These are phyloP conservation scores for Chlorella vulgaris DNA, from an alignment of 139 green algal species.

Conservation along the genomic window DNA sequence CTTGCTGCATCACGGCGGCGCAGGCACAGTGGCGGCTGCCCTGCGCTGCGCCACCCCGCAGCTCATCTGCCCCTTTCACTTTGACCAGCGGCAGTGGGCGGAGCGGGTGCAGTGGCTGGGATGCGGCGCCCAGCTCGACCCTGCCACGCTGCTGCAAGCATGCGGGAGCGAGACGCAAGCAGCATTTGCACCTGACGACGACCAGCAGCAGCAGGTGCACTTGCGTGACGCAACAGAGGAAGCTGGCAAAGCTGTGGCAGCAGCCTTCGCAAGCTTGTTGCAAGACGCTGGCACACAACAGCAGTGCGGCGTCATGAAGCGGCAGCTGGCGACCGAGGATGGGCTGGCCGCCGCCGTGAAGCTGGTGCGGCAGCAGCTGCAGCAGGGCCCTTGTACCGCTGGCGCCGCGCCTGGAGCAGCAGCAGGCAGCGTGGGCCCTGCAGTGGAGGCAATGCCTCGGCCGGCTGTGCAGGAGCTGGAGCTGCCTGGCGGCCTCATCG, in stretches of 20 bases:
- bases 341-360: neutral
- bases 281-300: neutral
- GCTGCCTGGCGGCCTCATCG: constrained; percentile 13
- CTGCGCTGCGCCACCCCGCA: constrained; percentile 47
- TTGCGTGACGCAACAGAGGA: neutral
- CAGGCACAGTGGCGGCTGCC: constrained; percentile 53
- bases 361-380: neutral
- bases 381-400: too few relatives aligned
- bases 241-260: neutral
- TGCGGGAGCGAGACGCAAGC: neutral
- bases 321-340: constrained; percentile 8
- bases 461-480: neutral
- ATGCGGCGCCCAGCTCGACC: constrained; percentile 1
- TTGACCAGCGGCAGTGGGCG: constrained; percentile 68
- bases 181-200: neutral
- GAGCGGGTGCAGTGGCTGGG: constrained; percentile 28
- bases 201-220: neutral
- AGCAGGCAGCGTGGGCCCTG: neutral
- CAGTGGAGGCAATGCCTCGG: neutral
- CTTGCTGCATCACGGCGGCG: constrained; percentile 66
- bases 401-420: neutral
- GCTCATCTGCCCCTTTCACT: constrained; percentile 65
- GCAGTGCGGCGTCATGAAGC: neutral
- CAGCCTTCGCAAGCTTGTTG: neutral
- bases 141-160: neutral